Conservation (phyloP, 495 filamentous ascomycete species). For the Annulohypoxylon nitens region DNA sequence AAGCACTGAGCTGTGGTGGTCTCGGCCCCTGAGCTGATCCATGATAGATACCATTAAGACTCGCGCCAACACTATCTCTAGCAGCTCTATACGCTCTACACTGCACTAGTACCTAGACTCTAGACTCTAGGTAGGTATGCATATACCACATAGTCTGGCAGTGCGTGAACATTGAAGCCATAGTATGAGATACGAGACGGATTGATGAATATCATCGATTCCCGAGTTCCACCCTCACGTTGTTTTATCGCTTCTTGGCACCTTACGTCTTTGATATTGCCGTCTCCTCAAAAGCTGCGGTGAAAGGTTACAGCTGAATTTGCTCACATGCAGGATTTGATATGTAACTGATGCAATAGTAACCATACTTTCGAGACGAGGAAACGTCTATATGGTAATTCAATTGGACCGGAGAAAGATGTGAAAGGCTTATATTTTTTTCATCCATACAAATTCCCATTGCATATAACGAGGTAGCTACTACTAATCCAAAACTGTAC, state of each 20-base stretch:
- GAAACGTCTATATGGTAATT: not conserved
- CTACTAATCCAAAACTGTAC: not conserved
- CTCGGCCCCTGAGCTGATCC: slow-evolving; percentile 41
- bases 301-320: slow-evolving; percentile 3
- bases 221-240: slow-evolving; percentile 14
- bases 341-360: not conserved
- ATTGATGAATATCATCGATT: slow-evolving; percentile 10
- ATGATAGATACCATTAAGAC: not conserved
- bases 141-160: not conserved
- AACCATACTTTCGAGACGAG: not conserved
- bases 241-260: slow-evolving; percentile 2
- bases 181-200: slow-evolving; percentile 13
- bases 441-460: not conserved
- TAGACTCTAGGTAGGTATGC: not conserved
- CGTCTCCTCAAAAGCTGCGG: not conserved
- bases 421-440: not conserved
- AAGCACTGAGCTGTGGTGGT: slow-evolving; percentile 21
- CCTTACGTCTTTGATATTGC: not conserved
- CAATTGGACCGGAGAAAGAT: not conserved
- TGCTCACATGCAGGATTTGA: not conserved
- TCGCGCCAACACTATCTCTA: not conserved
- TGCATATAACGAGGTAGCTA: slow-evolving; percentile 9
- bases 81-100: not conserved
- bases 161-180: not conserved
- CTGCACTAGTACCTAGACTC: too few species aligned